These are phyloP conservation scores for Zea luxurians DNA, from an alignment of 176 grass and related monocot species.

Conservation along the genomic window DNA sequence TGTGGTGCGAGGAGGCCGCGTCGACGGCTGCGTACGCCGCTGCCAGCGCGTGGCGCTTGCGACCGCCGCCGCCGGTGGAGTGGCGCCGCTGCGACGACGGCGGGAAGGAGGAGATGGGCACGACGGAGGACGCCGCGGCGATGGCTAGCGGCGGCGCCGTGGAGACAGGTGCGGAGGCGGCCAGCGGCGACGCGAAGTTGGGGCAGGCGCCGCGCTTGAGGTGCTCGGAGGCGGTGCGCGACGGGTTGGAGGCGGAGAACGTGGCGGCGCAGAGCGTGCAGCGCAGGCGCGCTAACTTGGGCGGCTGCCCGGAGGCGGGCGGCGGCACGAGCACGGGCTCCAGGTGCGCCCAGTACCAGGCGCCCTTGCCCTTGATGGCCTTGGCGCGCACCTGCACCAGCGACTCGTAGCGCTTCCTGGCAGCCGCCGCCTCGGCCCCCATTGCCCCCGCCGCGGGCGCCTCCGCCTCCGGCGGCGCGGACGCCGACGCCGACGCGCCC, in stretches of 20 bases:
- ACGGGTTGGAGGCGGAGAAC: conserved; percentile 76
- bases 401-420: conserved; percentile 54
- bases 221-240: conserved; percentile 76
- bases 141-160: conserved; percentile 3
- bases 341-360: conserved; percentile 83
- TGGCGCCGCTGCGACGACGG: conserved; percentile 41
- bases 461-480: not conserved
- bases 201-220: conserved; percentile 78
- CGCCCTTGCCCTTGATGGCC: conserved; percentile 75
- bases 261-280: conserved; percentile 56
- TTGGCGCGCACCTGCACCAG: conserved; percentile 68
- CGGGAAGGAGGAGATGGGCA: conserved; percentile 44
- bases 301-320: conserved; percentile 45
- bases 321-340: conserved; percentile 61
- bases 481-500: conserved; percentile 22
- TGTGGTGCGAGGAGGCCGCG: conserved; percentile 9
- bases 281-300: conserved; percentile 52
- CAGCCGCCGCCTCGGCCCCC: conserved; percentile 39
- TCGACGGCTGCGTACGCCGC: conserved; percentile 26
- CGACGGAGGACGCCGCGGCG: conserved; percentile 17
- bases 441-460: not conserved
- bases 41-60: conserved; percentile 36
- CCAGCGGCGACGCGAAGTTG: conserved; percentile 46
- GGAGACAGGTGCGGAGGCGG: not conserved
- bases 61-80: conserved; percentile 19